A percentile compares a stretch with the other conserved stretches of the same genome.
These are phyloP conservation scores for Infundibulicybe gibba DNA, from an alignment of 768 basidiomycete species.

Conservation along the genomic window DNA sequence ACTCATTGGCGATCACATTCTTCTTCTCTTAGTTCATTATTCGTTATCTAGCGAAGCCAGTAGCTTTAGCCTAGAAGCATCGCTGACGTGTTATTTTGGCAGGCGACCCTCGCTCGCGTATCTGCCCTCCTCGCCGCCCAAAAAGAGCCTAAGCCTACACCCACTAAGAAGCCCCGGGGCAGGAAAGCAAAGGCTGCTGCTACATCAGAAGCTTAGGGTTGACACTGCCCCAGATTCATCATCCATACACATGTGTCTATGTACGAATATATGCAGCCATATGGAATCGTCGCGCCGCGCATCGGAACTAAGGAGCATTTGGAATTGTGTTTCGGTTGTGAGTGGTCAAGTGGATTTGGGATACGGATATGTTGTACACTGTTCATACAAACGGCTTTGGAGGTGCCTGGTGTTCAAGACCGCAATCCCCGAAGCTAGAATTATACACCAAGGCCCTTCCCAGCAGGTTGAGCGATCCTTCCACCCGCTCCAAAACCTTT, in stretches of 20 bases:
- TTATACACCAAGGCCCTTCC: constrained; percentile 34
- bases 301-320: no score
- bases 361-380: no score
- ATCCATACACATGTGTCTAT: constrained; percentile 20
- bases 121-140: constrained; percentile 70
- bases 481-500: constrained; percentile 40
- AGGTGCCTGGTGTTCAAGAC: neutral
- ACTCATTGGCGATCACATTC: constrained; percentile 71
- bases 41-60: constrained; percentile 10
- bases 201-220: constrained; percentile 17
- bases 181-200: constrained; percentile 48
- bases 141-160: constrained; percentile 64
- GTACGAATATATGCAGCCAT: neutral
- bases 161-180: constrained; percentile 69
- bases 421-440: neutral
- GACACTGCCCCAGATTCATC: constrained; percentile 7
- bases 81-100: constrained; percentile 23
- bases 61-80: constrained; percentile 2
- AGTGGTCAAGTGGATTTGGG: no score
- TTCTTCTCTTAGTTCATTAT: constrained; percentile 10
- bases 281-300: neutral
- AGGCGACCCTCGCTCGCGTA: constrained; percentile 76
- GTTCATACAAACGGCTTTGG: no score
- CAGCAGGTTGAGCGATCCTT: constrained; percentile 57
- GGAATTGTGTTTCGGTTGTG: no score